These are phyloP conservation scores for Clarireedia monteithiana DNA, from an alignment of 2,329 filamentous ascomycete species.

Conservation along the genomic window DNA sequence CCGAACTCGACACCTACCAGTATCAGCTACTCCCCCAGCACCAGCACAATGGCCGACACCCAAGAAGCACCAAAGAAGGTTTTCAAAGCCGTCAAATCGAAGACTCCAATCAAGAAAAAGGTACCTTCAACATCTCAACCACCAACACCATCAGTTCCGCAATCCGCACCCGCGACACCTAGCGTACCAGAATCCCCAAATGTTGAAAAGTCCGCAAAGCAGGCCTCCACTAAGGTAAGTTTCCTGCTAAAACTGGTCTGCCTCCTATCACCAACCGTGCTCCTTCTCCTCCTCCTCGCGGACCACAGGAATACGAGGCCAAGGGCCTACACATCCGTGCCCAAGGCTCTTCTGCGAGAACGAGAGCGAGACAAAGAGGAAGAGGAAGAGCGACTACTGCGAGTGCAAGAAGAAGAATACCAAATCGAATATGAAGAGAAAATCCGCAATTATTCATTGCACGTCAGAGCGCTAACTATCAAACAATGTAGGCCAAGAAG, in stretches of 20 bases:
- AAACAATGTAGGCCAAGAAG: constrained; percentile 10
- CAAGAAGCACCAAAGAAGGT: constrained; percentile 9
- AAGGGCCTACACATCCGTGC: background rate
- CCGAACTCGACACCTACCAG: background rate
- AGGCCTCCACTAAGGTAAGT: constrained; percentile 9
- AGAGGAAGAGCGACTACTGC: background rate
- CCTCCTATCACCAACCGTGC: constrained; percentile 6
- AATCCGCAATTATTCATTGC: constrained; percentile 7
- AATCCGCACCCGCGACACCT: background rate
- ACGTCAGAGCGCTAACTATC: constrained; percentile 7
- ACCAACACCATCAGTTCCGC: background rate
- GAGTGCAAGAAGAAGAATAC: background rate
- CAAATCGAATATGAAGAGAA: background rate
- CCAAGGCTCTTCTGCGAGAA: background rate
- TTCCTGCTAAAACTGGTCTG: constrained; percentile 7
- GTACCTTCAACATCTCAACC: background rate
- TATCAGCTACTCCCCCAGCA: background rate
- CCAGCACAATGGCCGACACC: constrained; percentile 2
- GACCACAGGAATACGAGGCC: background rate
- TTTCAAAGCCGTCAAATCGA: constrained; percentile 3
- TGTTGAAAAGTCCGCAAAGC: constrained; percentile 7
- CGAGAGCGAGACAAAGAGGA: background rate
- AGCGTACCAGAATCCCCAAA: background rate
- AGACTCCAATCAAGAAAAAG: constrained; percentile 8
- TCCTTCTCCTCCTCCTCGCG: constrained; percentile 4